Conservation (phyloP, 2,329 filamentous ascomycete species). For the Fusarium coffeatum region DNA sequence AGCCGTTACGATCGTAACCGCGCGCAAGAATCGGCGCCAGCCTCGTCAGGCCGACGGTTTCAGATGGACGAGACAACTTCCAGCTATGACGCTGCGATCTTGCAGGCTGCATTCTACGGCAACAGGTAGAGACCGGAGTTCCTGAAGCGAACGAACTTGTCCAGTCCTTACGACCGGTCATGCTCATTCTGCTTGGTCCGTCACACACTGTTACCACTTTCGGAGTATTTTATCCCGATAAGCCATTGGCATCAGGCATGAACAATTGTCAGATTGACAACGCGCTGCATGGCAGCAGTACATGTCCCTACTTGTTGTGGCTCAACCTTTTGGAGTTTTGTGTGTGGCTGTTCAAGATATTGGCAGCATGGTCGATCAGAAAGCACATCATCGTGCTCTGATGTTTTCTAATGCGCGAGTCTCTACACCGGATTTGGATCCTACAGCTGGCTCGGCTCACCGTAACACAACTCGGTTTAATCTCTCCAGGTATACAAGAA, state of each 20-base stretch:
- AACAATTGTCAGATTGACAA: background rate
- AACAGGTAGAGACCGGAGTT: constrained; percentile 38
- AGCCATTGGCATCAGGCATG: constrained; percentile 21
- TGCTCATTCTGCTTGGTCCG: constrained; percentile 3
- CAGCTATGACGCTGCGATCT: constrained; percentile 52
- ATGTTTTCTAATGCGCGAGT: constrained; percentile 13
- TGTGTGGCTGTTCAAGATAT: constrained; percentile 2
- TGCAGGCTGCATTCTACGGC: constrained; percentile 50
- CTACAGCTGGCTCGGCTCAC: constrained; percentile 21
- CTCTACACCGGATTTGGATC: constrained; percentile 16
- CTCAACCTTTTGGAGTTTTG: background rate
- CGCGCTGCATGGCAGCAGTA: background rate
- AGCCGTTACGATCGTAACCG: constrained; percentile 33
- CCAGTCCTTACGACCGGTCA: background rate
- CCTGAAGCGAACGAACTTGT: background rate
- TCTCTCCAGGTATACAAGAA: background rate
- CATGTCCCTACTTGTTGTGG: constrained; percentile 9
- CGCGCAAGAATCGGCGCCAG: constrained; percentile 29
- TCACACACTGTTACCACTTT: constrained; percentile 4
- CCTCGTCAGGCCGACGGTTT: constrained; percentile 42
- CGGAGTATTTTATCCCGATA: constrained; percentile 16
- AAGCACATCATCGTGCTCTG: constrained; percentile 8
- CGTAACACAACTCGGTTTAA: constrained; percentile 1
- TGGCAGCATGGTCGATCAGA: constrained; percentile 6
- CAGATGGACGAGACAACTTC: constrained; percentile 51